Evolutionary conservation across 2,329 filamentous ascomycete species (phyloP).

Genomic region (Fusarium annulatum): DNA sequence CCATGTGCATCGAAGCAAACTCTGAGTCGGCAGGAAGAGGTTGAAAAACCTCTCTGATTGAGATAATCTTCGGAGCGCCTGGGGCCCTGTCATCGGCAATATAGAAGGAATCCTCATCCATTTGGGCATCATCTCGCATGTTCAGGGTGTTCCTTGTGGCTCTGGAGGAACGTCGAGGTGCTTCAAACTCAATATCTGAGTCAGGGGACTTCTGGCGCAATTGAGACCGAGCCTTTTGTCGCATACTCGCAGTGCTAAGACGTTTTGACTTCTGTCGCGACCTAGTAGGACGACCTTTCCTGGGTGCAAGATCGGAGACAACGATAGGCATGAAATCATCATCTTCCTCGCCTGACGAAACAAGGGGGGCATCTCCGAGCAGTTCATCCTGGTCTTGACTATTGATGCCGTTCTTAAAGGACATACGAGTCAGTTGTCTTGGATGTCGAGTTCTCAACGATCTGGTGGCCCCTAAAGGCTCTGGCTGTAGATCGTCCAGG

Average conservation of each 20-base stretch:
- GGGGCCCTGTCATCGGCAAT: constrained; percentile 58
- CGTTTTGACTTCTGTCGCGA: constrained; percentile 39
- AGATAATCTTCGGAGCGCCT: constrained; percentile 65
- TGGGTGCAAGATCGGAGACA: constrained; percentile 51
- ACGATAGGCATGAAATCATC: constrained; percentile 50
- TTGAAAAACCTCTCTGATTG: constrained; percentile 80
- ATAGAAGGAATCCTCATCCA: constrained; percentile 69
- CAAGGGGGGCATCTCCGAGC: constrained; percentile 42
- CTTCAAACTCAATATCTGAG: constrained; percentile 66
- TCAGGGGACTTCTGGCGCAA: constrained; percentile 45
- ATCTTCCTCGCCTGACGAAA: constrained; percentile 49
- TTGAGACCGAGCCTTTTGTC: constrained; percentile 12
- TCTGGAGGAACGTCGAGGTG: constrained; percentile 61
- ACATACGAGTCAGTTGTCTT: constrained; percentile 43
- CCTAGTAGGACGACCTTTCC: constrained; percentile 38
- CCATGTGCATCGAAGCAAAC: constrained; percentile 77
- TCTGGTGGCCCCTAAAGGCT: constrained; percentile 23
- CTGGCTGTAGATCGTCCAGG: constrained; percentile 15
- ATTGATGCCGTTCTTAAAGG: constrained; percentile 35
- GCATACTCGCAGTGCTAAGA: constrained; percentile 26
- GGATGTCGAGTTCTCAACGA: constrained; percentile 43
- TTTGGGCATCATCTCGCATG: constrained; percentile 64
- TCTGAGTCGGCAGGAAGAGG: constrained; percentile 67
- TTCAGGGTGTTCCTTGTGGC: constrained; percentile 56
- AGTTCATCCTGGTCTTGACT: constrained; percentile 50